Evolutionary conservation across 129 eudicot species (phyloP), one percentile per base, ranked within the genome.

Genomic region (Dittrichia graveolens): DNA sequence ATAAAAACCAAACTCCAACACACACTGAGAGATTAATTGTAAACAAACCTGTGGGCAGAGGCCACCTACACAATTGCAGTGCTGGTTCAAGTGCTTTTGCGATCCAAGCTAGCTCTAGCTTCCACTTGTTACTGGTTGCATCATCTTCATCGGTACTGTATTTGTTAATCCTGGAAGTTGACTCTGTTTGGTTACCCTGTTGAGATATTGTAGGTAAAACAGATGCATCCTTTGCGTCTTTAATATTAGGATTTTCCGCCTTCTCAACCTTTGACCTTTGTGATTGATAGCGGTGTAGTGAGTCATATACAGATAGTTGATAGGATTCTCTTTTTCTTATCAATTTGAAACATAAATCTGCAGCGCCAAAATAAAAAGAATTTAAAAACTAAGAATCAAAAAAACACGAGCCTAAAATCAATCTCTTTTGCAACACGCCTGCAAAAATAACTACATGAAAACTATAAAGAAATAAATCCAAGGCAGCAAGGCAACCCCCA

Each of bases 71-170:
- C 53, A 90, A 56, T 62, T 95, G 94, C 50, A 95, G 65, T n/a
- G 97, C 99, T 7, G 99, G 97, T 66, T 95, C 99, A 43, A 95
- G 83, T 69, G 97, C 96, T 72, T 88, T 95, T 59, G 85, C 73
- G 18, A 94, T 80, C 97, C 97, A 95, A 61, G 85, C 91, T 81
- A 88, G 82, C 67, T 95, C 97, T 45, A 75, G 70, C 74, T 84
- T 95, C 91, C 93, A 85, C 61, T 79, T 86, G 50, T 72, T 84
- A 72, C 53, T 71, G 49, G 63, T 34, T 18, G 69, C 39, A 67
- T 86, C 90, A 57, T 85, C 95, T 10, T 85, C 87, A 54, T 82
- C 84, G 2, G 89, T 80, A 74, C 78, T 81, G 72, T 80, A 81
- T 73, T 81, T 85, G 78, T 63, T 69, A 14, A 60, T 13, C 52